phyloP scores from a whole-genome alignment of 164 flowering plant species.

The Pachysandra terminalis region DNA sequence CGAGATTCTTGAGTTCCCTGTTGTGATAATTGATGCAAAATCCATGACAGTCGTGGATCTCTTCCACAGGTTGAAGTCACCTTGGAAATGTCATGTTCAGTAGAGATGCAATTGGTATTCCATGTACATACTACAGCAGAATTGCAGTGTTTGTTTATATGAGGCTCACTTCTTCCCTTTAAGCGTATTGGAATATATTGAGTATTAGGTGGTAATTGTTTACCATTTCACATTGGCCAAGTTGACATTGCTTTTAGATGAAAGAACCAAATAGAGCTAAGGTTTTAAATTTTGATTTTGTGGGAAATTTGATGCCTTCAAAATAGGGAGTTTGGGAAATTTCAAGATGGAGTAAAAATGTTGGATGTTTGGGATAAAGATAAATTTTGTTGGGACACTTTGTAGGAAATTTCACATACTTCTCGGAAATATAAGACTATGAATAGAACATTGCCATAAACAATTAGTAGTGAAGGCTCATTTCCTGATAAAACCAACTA shows the following conservation, averaged over 20 bases:
- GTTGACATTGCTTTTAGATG: too few species aligned
- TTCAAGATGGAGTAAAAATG: too few species aligned
- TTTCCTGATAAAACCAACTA: neutral
- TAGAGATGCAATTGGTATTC: neutral
- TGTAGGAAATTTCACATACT: neutral
- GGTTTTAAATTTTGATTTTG: neutral
- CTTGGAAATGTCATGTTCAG: constrained; percentile 1
- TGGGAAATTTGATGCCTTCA: neutral
- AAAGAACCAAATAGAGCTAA: neutral
- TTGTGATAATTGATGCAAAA: constrained; percentile 67
- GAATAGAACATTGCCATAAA: neutral
- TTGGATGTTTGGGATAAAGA: too few species aligned
- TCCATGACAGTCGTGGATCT: constrained; percentile 64
- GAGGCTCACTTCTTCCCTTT: neutral
- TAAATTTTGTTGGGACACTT: too few species aligned
- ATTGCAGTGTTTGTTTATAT: neutral
- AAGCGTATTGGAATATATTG: neutral
- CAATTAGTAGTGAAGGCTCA: neutral
- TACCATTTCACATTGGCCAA: neutral
- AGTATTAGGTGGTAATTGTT: neutral
- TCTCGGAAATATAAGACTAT: neutral
- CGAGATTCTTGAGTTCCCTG: constrained; percentile 97
- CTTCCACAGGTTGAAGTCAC: constrained; percentile 74
- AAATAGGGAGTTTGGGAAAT: too few species aligned
- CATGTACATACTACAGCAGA: neutral